phyloP scores from a whole-genome alignment of 805 yeast genomes.

The Ascoidea rubescens region DNA sequence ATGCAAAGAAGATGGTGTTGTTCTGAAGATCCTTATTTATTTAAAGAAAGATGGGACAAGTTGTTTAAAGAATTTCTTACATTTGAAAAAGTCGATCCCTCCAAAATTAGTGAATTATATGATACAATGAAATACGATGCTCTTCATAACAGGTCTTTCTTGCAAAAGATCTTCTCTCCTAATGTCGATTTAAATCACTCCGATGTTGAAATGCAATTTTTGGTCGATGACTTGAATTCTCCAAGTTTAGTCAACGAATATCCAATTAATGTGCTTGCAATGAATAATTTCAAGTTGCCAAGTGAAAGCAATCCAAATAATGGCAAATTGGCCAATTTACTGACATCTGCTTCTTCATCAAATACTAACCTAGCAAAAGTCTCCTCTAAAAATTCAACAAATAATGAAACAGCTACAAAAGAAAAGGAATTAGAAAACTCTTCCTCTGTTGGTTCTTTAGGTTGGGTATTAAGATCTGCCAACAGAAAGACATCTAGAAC shows the following conservation, averaged over 20 bases:
- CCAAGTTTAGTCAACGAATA: slow-evolving; percentile 51
- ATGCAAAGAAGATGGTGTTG: slow-evolving; percentile 91
- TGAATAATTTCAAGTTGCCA: slow-evolving; percentile 60
- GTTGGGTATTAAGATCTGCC: slow-evolving; percentile 48
- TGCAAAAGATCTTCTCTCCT: slow-evolving; percentile 69
- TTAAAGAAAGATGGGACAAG: slow-evolving; percentile 96
- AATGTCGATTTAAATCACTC: slow-evolving; percentile 23
- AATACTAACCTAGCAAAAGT: slow-evolving; percentile 13
- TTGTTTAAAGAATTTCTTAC: slow-evolving; percentile 81
- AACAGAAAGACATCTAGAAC: slow-evolving; percentile 17
- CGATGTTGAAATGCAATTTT: slow-evolving; percentile 19
- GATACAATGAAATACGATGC: slow-evolving; percentile 99
- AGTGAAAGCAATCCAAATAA: slow-evolving; percentile 16
- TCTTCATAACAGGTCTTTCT: slow-evolving; percentile 79
- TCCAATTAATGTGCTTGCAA: slow-evolving; percentile 62
- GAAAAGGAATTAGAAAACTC: slow-evolving; percentile 2
- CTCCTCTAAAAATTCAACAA: background rate
- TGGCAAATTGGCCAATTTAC: slow-evolving; percentile 2
- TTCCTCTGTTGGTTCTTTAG: slow-evolving; percentile 44
- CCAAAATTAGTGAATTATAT: slow-evolving; percentile 89
- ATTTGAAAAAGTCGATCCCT: slow-evolving; percentile 94
- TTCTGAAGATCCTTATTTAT: slow-evolving; percentile 82
- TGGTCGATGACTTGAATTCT: slow-evolving; percentile 28
- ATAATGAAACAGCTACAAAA: background rate
- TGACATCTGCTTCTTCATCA: slow-evolving; percentile 11